A percentile compares a stretch with the other conserved stretches of the same genome.
These are phyloP conservation scores for Scytalidium lignicola DNA, from an alignment of 2,329 filamentous ascomycete species.

Conservation along the genomic window DNA sequence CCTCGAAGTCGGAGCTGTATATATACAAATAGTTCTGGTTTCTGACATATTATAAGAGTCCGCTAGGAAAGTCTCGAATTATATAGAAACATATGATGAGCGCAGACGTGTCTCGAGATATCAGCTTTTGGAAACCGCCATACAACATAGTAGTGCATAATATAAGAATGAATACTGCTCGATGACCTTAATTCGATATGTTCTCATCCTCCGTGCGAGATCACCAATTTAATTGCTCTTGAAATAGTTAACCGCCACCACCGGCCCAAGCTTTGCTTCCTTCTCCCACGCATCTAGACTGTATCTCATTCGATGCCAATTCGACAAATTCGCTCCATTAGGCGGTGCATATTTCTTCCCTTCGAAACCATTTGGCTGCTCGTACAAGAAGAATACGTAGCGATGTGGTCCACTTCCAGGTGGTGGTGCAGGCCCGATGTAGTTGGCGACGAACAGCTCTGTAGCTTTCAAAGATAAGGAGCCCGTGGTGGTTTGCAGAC, in stretches of 20 bases:
- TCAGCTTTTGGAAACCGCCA: too few relatives aligned
- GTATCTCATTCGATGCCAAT: constrained; percentile 35
- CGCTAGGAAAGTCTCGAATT: too few relatives aligned
- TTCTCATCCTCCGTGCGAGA: neutral
- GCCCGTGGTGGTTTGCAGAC: constrained; percentile 8
- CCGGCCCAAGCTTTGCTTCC: constrained; percentile 25
- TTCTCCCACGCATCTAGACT: constrained; percentile 36
- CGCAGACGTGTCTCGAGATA: too few relatives aligned
- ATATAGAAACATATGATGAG: too few relatives aligned
- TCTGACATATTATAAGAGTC: too few relatives aligned
- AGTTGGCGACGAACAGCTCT: constrained; percentile 31
- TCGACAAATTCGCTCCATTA: constrained; percentile 31
- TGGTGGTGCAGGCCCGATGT: constrained; percentile 42
- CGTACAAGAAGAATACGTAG: constrained; percentile 44
- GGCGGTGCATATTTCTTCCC: constrained; percentile 28
- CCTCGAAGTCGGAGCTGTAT: too few relatives aligned
- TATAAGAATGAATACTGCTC: too few relatives aligned
- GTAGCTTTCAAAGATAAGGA: constrained; percentile 5
- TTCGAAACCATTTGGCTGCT: constrained; percentile 38
- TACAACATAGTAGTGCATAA: too few relatives aligned
- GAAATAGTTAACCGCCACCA: constrained; percentile 35
- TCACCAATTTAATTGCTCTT: constrained; percentile 19
- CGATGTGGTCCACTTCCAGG: constrained; percentile 40
- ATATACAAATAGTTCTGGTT: too few relatives aligned
- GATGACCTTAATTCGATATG: neutral